Conservation (phyloP, 176 grass and related monocot genomes). For the Ensete glaucum region DNA sequence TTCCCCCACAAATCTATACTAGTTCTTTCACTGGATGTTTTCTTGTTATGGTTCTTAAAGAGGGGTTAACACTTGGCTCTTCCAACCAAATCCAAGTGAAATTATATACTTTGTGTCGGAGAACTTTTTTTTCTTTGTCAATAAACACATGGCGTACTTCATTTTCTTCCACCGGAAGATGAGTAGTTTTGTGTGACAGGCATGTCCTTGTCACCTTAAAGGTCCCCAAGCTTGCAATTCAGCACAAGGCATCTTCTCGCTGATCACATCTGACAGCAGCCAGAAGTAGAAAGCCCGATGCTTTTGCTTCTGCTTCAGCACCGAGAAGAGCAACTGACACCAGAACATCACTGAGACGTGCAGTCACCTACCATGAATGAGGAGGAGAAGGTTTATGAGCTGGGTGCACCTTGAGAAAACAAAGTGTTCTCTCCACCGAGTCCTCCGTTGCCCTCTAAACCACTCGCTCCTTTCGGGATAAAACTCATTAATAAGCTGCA, state of each 20-base stretch:
- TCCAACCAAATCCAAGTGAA: not conserved
- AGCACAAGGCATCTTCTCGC: not conserved
- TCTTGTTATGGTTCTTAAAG: not conserved
- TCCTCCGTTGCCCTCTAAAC: not conserved
- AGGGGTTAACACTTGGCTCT: not conserved
- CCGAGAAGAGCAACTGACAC: not conserved
- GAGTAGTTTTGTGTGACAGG: not conserved
- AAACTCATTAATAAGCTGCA: not conserved
- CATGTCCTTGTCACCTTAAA: not conserved
- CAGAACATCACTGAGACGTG: not conserved
- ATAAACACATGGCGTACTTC: not conserved
- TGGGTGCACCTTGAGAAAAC: not conserved
- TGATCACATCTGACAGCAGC: not conserved
- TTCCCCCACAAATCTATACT: not conserved
- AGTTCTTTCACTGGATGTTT: not conserved
- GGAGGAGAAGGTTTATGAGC: not conserved
- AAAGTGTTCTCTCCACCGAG: not conserved
- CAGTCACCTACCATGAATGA: not conserved
- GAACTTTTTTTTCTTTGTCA: not conserved
- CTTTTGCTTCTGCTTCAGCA: not conserved
- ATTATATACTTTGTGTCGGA: not conserved
- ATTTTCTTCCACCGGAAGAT: not conserved
- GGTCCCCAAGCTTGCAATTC: not conserved
- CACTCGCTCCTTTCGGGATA: not conserved
- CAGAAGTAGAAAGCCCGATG: not conserved